Conservation (phyloP, 1,139 yeast genomes). For the Petasospora rhodanensis region DNA sequence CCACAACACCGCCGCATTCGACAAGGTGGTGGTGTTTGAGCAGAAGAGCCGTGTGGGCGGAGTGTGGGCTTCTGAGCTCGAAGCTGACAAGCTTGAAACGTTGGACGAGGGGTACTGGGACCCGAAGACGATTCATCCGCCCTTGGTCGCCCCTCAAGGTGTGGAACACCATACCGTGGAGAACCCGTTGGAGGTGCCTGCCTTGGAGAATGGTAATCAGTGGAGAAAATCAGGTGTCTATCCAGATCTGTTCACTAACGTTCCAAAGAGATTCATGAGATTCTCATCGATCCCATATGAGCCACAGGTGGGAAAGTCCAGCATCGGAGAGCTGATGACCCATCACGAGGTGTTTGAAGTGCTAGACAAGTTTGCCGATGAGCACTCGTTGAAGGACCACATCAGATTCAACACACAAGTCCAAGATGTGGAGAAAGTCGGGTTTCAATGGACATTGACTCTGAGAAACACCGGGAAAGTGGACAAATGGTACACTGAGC, state of each 20-base stretch:
- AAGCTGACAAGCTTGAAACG: conserved; percentile 20
- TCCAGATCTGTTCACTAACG: conserved; percentile 42
- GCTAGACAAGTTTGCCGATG: conserved; percentile 30
- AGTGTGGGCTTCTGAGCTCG: conserved; percentile 29
- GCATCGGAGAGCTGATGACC: conserved; percentile 38
- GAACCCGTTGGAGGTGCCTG: conserved; percentile 17
- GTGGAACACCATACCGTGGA: conserved; percentile 4
- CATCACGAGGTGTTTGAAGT: conserved; percentile 35
- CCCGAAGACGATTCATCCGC: conserved; percentile 25
- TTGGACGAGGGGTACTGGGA: conserved; percentile 23
- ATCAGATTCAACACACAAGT: conserved; percentile 39
- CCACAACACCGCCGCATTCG: conserved; percentile 29
- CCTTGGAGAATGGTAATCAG: conserved; percentile 9
- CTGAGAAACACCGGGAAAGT: conserved; percentile 23
- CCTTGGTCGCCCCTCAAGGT: conserved; percentile 14
- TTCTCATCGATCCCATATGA: conserved; percentile 31
- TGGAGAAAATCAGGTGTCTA: conserved; percentile 44
- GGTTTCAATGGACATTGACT: conserved; percentile 36
- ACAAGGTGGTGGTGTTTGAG: conserved; percentile 33
- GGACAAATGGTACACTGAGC: conserved; percentile 5
- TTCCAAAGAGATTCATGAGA: conserved; percentile 40
- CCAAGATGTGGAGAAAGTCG: conserved; percentile 34
- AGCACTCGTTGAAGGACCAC: conserved; percentile 31
- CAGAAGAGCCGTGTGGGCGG: conserved; percentile 33
- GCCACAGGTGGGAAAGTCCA: conserved; percentile 12